These are phyloP conservation scores for Solanum raphanifolium DNA, from an alignment of 257 asterid genomes.

Conservation along the genomic window DNA sequence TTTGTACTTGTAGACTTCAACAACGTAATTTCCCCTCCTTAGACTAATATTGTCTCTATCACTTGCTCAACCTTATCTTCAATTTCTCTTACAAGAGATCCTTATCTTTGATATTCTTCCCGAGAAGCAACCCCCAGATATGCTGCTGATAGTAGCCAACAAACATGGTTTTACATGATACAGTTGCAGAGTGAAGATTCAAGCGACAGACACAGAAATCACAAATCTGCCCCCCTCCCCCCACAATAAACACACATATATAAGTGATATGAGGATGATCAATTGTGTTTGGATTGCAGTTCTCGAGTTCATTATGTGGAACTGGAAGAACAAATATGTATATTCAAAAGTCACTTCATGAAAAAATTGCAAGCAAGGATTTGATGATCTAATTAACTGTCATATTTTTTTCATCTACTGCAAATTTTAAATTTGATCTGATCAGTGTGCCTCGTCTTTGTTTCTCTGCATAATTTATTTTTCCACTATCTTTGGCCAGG, in stretches of 20 bases:
- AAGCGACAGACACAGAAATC: too few relatives aligned
- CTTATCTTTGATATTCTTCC: background rate
- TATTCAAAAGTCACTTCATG: background rate
- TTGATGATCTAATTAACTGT: background rate
- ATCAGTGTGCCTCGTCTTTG: background rate
- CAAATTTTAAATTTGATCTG: background rate
- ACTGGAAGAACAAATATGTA: background rate
- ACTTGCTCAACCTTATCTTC: background rate
- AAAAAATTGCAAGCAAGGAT: background rate
- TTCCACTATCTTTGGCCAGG: slow-evolving; percentile 33
- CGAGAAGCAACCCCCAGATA: background rate
- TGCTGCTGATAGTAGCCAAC: background rate
- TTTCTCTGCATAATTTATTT: background rate
- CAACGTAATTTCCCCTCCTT: background rate
- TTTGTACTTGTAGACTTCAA: background rate
- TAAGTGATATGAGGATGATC: background rate
- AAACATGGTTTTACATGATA: background rate
- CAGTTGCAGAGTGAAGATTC: background rate
- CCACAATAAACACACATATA: background rate
- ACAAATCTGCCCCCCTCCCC: too few relatives aligned
- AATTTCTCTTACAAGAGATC: background rate
- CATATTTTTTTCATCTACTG: background rate
- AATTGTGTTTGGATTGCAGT: background rate
- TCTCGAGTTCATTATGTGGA: background rate
- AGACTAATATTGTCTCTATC: background rate